Percentiles rank a stretch among this genome's conserved stretches.
phyloP scores from a whole-genome alignment of 129 eudicot genomes.

The Tanacetum coccineum region DNA sequence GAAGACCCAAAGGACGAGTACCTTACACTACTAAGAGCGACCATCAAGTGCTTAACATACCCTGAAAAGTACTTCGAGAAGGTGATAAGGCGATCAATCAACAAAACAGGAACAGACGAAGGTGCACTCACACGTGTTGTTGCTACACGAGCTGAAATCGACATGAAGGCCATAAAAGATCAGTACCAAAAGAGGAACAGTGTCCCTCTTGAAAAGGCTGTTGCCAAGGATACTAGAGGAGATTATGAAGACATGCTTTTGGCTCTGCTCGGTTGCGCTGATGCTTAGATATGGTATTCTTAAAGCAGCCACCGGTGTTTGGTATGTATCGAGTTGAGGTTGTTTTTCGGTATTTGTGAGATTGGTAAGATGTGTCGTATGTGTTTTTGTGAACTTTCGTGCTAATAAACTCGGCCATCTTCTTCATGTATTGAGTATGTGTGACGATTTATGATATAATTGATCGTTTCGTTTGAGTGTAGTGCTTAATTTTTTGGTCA shows the following conservation, averaged over 20 bases:
- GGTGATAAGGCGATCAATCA: constrained; percentile 53
- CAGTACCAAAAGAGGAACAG: constrained; percentile 66
- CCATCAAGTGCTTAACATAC: constrained; percentile 57
- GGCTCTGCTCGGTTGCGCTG: constrained; percentile 56
- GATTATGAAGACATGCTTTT: constrained; percentile 77
- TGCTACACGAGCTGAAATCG: constrained; percentile 85
- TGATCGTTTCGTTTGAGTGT: too few species aligned
- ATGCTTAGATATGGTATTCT: constrained; percentile 35
- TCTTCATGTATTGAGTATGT: constrained; percentile 9
- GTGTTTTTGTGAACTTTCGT: constrained; percentile 15
- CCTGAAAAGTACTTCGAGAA: constrained; percentile 90
- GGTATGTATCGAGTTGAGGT: constrained; percentile 19
- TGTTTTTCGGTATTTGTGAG: constrained; percentile 19
- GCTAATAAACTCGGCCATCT: constrained; percentile 19
- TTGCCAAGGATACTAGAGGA: constrained; percentile 79
- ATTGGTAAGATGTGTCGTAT: not conserved
- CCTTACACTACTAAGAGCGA: constrained; percentile 48
- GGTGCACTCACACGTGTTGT: constrained; percentile 73
- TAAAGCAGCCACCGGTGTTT: not conserved
- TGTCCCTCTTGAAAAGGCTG: constrained; percentile 59
- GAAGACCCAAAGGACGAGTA: constrained; percentile 58
- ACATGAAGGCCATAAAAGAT: constrained; percentile 69
- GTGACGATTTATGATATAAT: not conserved
- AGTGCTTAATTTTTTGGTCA: too few species aligned
- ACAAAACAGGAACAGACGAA: constrained; percentile 79